Conservation (phyloP, 2,329 filamentous ascomycete genomes). For the Cytospora piceicola region DNA sequence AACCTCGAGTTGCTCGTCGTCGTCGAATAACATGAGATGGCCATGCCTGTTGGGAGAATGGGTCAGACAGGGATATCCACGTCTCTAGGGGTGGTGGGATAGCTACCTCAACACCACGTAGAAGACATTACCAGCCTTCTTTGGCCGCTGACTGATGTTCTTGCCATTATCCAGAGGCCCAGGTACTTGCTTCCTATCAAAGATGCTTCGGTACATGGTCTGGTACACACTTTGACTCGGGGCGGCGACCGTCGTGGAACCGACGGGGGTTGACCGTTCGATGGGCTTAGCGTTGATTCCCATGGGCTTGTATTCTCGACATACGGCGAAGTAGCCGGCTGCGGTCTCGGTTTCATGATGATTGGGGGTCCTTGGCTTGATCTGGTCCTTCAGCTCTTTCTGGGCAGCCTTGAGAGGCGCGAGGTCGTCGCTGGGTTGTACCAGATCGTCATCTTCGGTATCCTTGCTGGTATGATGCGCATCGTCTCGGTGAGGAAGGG, state of each 20-base stretch:
- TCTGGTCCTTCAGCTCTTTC: slow-evolving; percentile 62
- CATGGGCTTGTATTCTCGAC: slow-evolving; percentile 87
- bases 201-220: slow-evolving; percentile 95
- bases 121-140: slow-evolving; percentile 83
- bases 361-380: slow-evolving; percentile 51
- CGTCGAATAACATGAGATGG: slow-evolving; percentile 96
- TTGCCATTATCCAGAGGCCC: slow-evolving; percentile 54
- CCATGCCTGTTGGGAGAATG: slow-evolving; percentile 68
- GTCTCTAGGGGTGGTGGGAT: neutral
- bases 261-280: slow-evolving; percentile 80
- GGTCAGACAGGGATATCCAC: slow-evolving; percentile 8
- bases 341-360: slow-evolving; percentile 75
- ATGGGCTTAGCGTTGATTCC: slow-evolving; percentile 92
- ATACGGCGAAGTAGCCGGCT: slow-evolving; percentile 93
- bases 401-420: slow-evolving; percentile 65
- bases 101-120: slow-evolving; percentile 84
- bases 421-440: slow-evolving; percentile 67
- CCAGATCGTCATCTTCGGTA: slow-evolving; percentile 47
- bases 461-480: slow-evolving; percentile 37
- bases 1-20: slow-evolving; percentile 92
- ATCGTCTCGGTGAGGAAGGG: slow-evolving; percentile 61
- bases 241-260: slow-evolving; percentile 71
- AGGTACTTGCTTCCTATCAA: slow-evolving; percentile 71
- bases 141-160: slow-evolving; percentile 56
- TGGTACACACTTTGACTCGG: slow-evolving; percentile 96